These are phyloP conservation scores for Dictyostelium firmibasis DNA, from an alignment of 78 protist genomes.

Conservation along the genomic window DNA sequence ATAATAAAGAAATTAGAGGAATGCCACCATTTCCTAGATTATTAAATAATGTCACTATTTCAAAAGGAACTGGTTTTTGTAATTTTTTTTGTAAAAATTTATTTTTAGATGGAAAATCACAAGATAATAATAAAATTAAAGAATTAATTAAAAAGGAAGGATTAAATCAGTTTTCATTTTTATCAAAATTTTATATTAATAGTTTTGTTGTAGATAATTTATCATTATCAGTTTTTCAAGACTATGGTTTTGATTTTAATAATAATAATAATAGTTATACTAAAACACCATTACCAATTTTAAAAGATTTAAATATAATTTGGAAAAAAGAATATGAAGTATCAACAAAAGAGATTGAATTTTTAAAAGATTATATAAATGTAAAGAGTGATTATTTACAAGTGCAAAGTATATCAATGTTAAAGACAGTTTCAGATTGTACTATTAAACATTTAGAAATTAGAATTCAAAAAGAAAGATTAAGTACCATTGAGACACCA, in stretches of 20 bases:
- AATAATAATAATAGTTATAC: background rate
- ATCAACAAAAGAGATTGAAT: background rate
- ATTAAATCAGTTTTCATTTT: background rate
- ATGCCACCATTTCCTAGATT: background rate
- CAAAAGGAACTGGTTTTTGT: background rate
- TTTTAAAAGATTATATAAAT: background rate
- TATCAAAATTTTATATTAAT: background rate
- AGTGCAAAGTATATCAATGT: background rate
- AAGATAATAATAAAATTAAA: background rate
- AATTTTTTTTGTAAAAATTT: background rate
- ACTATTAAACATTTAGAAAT: background rate
- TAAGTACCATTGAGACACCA: background rate
- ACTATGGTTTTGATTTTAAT: background rate
- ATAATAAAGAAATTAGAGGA: background rate
- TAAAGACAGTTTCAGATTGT: background rate
- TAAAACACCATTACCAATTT: background rate
- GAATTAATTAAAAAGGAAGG: background rate
- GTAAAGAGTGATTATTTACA: background rate
- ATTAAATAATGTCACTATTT: background rate
- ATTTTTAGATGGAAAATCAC: background rate
- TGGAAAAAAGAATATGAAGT: background rate
- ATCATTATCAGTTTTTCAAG: background rate
- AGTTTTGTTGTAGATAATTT: background rate
- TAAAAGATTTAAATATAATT: background rate
- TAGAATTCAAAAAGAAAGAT: background rate